Evolutionary conservation across 257 asterid genomes (phyloP).

Genomic region (Eustoma russellianum): DNA sequence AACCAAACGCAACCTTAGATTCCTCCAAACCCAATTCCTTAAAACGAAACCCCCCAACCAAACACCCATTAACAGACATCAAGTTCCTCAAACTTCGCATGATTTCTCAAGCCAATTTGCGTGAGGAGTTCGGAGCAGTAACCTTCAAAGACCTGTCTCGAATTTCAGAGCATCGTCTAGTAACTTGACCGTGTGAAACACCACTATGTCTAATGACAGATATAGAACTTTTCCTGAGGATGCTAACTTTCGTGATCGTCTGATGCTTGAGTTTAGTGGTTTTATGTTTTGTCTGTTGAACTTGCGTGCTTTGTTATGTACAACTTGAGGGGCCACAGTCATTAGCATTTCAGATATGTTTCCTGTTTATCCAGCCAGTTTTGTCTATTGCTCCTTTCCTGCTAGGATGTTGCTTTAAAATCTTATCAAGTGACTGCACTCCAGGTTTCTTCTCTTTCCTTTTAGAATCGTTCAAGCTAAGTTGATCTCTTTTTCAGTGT

Average conservation of each 20-base stretch:
- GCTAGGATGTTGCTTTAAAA: too few species aligned
- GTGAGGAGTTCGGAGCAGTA: constrained; percentile 48
- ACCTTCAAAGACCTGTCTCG: constrained; percentile 42
- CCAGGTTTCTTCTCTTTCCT: too few species aligned
- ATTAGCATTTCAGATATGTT: too few species aligned
- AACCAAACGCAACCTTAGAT: too few species aligned
- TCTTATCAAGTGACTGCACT: too few species aligned
- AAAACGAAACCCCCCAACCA: too few species aligned
- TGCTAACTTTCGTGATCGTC: constrained; percentile 32
- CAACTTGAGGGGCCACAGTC: too few species aligned
- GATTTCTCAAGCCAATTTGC: constrained; percentile 28
- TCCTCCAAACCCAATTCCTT: too few species aligned
- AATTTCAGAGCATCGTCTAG: constrained; percentile 47
- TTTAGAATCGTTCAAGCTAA: too few species aligned
- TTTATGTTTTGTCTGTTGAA: background rate
- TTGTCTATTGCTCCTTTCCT: too few species aligned
- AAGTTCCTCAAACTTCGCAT: constrained; percentile 32
- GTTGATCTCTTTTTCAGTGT: constrained; percentile 31
- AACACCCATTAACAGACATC: constrained; percentile 39
- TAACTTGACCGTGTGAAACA: constrained; percentile 36
- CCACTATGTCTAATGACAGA: constrained; percentile 40
- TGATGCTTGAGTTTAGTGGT: constrained; percentile 46
- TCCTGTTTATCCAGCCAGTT: too few species aligned
- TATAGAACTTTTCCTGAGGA: constrained; percentile 35
- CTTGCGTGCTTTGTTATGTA: background rate